Percentiles rank a stretch among this genome's conserved stretches.
Conservation (phyloP, 2,329 filamentous ascomycete genomes). For the Phialemonium atrogriseum region DNA sequence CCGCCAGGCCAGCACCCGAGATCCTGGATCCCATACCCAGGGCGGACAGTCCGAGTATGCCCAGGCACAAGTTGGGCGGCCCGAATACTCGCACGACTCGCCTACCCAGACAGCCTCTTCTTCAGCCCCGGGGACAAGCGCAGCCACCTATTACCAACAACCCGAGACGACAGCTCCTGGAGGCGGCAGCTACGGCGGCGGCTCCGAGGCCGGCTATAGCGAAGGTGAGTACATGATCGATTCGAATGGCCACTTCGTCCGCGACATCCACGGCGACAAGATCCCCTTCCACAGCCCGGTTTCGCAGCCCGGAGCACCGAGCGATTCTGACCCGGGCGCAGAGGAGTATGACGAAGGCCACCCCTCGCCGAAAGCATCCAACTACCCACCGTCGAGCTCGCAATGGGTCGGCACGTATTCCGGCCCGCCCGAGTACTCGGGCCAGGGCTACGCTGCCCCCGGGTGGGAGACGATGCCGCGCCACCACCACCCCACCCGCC, state of each 20-base stretch:
- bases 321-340: slow-evolving; percentile 40
- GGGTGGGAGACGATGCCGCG: slow-evolving; percentile 70
- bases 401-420: slow-evolving; percentile 36
- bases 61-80: slow-evolving; percentile 19
- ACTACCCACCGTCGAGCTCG: slow-evolving; percentile 27
- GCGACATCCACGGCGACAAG: slow-evolving; percentile 52
- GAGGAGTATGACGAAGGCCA: slow-evolving; percentile 48
- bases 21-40: slow-evolving; percentile 24
- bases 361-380: slow-evolving; percentile 26
- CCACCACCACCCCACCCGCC: slow-evolving; percentile 79
- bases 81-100: slow-evolving; percentile 18
- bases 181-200: slow-evolving; percentile 38
- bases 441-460: slow-evolving; percentile 55
- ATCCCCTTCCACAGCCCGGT: slow-evolving; percentile 42
- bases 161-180: slow-evolving; percentile 32
- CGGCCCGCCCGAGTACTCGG: slow-evolving; percentile 51
- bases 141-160: slow-evolving; percentile 37
- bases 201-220: slow-evolving; percentile 55
- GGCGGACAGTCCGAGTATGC: slow-evolving; percentile 21
- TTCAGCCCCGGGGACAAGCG: slow-evolving; percentile 26
- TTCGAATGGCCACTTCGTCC: slow-evolving; percentile 50
- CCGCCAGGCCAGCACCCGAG: slow-evolving; percentile 38
- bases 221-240: slow-evolving; percentile 67
- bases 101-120: slow-evolving; percentile 17
- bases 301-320: slow-evolving; percentile 29